A percentile compares a stretch with the other conserved stretches of the same genome.
These are phyloP conservation scores for Solanum phureja DNA, from an alignment of 257 asterid genomes.

Conservation along the genomic window DNA sequence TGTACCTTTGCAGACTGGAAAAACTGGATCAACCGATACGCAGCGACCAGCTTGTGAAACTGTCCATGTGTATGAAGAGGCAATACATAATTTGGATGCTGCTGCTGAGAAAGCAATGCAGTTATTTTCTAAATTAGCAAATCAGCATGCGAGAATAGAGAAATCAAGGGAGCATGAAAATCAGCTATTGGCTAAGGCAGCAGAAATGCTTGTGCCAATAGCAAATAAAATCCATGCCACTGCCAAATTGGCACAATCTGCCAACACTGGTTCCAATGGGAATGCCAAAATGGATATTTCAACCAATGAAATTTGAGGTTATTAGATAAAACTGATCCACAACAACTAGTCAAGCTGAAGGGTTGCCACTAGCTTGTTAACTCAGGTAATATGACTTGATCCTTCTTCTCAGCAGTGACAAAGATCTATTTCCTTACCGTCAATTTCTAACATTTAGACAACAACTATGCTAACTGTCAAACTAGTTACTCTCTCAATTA, in stretches of 20 bases:
- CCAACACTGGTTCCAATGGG: slow-evolving; percentile 5
- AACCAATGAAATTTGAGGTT: background rate
- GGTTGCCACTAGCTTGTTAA: background rate
- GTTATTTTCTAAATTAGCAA: slow-evolving; percentile 27
- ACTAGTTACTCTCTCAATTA: background rate
- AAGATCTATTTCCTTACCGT: background rate
- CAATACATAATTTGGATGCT: slow-evolving; percentile 34
- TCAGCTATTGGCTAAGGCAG: slow-evolving; percentile 21
- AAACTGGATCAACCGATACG: background rate
- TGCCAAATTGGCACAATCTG: slow-evolving; percentile 23
- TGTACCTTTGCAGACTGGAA: slow-evolving; percentile 4
- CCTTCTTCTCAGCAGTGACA: background rate
- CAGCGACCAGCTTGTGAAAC: slow-evolving; percentile 4
- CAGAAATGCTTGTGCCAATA: slow-evolving; percentile 23
- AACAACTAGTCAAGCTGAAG: background rate
- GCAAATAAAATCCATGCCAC: slow-evolving; percentile 33
- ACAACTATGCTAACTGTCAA: background rate
- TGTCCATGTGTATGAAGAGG: slow-evolving; percentile 28
- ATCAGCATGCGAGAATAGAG: slow-evolving; percentile 10
- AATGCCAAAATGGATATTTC: slow-evolving; percentile 1
- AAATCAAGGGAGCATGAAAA: slow-evolving; percentile 5
- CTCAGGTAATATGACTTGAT: background rate
- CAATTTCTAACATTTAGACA: background rate
- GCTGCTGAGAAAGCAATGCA: slow-evolving; percentile 44
- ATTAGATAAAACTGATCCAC: background rate